Evolutionary conservation across 78 protist genomes (phyloP), one percentile per base, ranked within the genome.

Genomic region (Bigelowiella natans): DNA sequence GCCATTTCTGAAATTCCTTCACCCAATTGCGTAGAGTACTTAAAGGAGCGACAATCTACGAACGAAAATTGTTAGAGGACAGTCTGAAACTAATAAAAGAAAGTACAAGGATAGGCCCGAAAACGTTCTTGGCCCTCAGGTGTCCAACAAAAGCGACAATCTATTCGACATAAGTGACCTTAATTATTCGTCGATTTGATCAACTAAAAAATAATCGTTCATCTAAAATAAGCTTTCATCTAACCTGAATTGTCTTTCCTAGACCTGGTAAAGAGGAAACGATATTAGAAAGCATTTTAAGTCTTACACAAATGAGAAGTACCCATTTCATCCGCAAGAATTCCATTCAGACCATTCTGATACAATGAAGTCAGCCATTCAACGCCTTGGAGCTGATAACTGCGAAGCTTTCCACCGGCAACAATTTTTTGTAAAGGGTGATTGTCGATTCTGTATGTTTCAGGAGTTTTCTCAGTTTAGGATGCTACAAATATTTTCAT

Each of bases 271-370:
- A n/a, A n/a, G n/a, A n/a, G n/a, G n/a, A n/a, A n/a, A n/a, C n/a
- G n/a, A n/a, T n/a, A n/a, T n/a, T n/a, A n/a, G n/a, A n/a, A n/a
- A n/a, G n/a, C n/a, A n/a, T n/a, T n/a, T n/a, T n/a, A n/a, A n/a
- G n/a, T n/a, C n/a, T n/a, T n/a, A n/a, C n/a, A n/a, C n/a, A n/a
- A n/a, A n/a, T n/a, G 34, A 26, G 73, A 51, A 7, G 73, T 26
- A 51, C 99, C 99, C 99, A 97, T 98, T 92, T 98, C 99, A 86
- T 97, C 99, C 0, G 98, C 99, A 0, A 98, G 94, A 37, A 97
- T 98, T 88, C 99, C 99, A 86, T 97, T 97, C 63, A 97, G 90
- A 37, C 93, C 91, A 84, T 96, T 93, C 88, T 95, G 94, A 90
- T 93, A 98, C 39, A 97, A 93, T 1, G 95, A 93, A 0, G 93